phyloP scores from a whole-genome alignment of 2,329 filamentous ascomycete species.

The Trichoderma oligosporum region DNA sequence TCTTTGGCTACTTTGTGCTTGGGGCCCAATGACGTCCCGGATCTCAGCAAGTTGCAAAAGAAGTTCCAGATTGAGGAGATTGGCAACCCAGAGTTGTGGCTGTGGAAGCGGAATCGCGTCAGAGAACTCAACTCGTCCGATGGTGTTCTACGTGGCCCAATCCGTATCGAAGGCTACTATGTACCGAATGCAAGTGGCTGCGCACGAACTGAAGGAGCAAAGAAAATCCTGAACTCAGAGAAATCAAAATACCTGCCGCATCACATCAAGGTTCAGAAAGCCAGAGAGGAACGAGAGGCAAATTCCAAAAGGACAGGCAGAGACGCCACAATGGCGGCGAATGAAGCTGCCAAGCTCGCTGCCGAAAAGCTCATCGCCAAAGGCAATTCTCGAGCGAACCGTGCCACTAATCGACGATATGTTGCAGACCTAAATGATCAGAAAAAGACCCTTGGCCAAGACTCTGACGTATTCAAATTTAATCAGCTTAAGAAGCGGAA shows the following conservation, averaged over 20 bases:
- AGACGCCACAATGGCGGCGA: constrained; percentile 61
- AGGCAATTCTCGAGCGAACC: constrained; percentile 86
- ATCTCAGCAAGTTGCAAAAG: constrained; percentile 47
- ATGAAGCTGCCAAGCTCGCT: constrained; percentile 67
- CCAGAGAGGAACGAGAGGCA: constrained; percentile 86
- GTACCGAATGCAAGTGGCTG: constrained; percentile 81
- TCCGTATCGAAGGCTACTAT: constrained; percentile 64
- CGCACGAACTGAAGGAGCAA: constrained; percentile 87
- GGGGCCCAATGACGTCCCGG: constrained; percentile 45
- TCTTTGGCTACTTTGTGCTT: constrained; percentile 45
- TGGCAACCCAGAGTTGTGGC: constrained; percentile 51
- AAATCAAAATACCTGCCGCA: constrained; percentile 98
- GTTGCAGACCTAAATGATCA: constrained; percentile 94
- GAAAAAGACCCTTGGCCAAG: constrained; percentile 77
- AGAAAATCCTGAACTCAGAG: constrained; percentile 94
- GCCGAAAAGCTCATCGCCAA: constrained; percentile 80
- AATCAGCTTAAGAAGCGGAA: constrained; percentile 99
- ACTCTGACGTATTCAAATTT: constrained; percentile 91
- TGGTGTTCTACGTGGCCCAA: constrained; percentile 30
- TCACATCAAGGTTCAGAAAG: constrained; percentile 92
- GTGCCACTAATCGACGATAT: constrained; percentile 90
- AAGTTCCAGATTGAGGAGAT: constrained; percentile 44
- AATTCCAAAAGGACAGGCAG: constrained; percentile 62
- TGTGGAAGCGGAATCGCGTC: constrained; percentile 55
- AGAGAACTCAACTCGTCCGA: constrained; percentile 49